phyloP scores from a whole-genome alignment of 805 yeast genomes.

The Zygotorulaspora danielsina region DNA sequence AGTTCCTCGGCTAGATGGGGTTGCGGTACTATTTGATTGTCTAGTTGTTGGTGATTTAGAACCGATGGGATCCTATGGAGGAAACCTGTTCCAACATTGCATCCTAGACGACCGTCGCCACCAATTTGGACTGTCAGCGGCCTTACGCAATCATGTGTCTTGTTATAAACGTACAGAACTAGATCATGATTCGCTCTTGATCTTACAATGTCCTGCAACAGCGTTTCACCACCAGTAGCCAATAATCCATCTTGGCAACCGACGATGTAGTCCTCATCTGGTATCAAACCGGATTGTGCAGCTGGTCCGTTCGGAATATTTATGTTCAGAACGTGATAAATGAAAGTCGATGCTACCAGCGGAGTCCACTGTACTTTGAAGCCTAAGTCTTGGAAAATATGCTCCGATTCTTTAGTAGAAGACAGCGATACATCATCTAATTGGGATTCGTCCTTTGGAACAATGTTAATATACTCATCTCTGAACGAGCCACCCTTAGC shows the following conservation, averaged over 20 bases:
- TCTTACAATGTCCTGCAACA: slow-evolving; percentile 62
- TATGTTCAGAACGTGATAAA: slow-evolving; percentile 79
- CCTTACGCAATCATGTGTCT: slow-evolving; percentile 77
- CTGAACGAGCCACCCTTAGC: slow-evolving; percentile 74
- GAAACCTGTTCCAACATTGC: slow-evolving; percentile 92
- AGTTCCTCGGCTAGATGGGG: background rate
- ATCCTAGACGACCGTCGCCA: slow-evolving; percentile 81
- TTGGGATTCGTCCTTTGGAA: slow-evolving; percentile 31
- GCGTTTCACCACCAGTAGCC: slow-evolving; percentile 81
- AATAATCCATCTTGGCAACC: slow-evolving; percentile 84
- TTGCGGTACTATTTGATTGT: slow-evolving; percentile 1
- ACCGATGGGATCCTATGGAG: slow-evolving; percentile 76
- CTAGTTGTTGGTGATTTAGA: background rate
- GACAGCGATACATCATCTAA: slow-evolving; percentile 29
- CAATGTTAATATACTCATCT: slow-evolving; percentile 34
- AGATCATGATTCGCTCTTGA: slow-evolving; percentile 46
- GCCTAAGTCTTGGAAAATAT: slow-evolving; percentile 50
- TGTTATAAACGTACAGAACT: slow-evolving; percentile 75
- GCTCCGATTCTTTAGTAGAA: slow-evolving; percentile 22
- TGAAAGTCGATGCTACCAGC: slow-evolving; percentile 67
- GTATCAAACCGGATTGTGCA: slow-evolving; percentile 71
- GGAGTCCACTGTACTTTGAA: slow-evolving; percentile 75
- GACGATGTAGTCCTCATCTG: slow-evolving; percentile 82
- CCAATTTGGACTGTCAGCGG: slow-evolving; percentile 83
- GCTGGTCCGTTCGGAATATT: slow-evolving; percentile 74